A percentile compares a stretch with the other conserved stretches of the same genome.
Conservation (phyloP, 495 filamentous ascomycete species). For the Bacidia rubella region DNA sequence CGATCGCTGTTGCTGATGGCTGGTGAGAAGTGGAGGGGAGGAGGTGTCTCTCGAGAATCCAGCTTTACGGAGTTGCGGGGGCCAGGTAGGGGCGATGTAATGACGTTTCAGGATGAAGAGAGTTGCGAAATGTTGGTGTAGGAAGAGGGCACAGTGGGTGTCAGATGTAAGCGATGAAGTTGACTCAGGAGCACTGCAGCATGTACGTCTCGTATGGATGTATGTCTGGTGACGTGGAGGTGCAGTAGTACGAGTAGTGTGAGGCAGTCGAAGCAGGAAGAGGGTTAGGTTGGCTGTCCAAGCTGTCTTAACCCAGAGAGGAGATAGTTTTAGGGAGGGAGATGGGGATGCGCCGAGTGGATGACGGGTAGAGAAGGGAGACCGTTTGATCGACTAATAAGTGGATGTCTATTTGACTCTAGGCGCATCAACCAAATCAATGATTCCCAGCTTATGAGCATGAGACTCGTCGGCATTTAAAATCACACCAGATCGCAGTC, state of each 20-base stretch:
- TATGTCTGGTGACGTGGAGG: slow-evolving; percentile 1
- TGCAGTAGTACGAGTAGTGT: background rate
- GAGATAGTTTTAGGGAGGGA: too few species aligned
- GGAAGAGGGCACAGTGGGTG: background rate
- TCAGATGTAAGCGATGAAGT: background rate
- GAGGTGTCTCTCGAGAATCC: slow-evolving; percentile 32
- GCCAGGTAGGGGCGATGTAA: background rate
- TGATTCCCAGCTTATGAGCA: too few species aligned
- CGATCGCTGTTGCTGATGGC: slow-evolving; percentile 29
- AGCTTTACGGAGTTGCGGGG: slow-evolving; percentile 26
- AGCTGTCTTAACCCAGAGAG: too few species aligned
- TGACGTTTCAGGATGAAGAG: background rate
- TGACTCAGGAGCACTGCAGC: background rate
- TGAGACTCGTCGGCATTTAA: background rate
- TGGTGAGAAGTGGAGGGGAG: slow-evolving; percentile 28
- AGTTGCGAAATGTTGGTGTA: background rate
- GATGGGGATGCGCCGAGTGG: background rate
- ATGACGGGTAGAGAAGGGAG: background rate
- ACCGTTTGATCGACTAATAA: background rate
- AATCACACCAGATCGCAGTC: too few species aligned
- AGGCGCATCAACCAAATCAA: slow-evolving; percentile 6
- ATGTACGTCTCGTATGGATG: background rate
- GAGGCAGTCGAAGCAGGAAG: too few species aligned
- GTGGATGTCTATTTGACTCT: too few species aligned
- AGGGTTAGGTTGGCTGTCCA: too few species aligned